Percentiles rank a stretch among this genome's conserved stretches.
Conservation (phyloP, 257 asterid species). For the Orobanche coerulescens region DNA sequence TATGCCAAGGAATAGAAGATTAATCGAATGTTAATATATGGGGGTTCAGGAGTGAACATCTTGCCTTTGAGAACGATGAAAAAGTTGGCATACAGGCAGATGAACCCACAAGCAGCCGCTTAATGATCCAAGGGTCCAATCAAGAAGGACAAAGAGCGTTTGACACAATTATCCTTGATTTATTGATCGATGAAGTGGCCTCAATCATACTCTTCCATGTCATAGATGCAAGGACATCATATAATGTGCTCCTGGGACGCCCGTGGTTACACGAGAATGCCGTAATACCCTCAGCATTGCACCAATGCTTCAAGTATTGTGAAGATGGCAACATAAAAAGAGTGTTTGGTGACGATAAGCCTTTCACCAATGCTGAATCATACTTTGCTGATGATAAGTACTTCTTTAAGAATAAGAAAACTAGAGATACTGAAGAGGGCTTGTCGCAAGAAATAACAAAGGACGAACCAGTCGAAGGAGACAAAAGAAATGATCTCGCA, state of each 20-base stretch:
- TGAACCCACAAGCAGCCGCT: too few relatives aligned
- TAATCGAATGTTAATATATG: too few relatives aligned
- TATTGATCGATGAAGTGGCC: not conserved
- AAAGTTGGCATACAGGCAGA: too few relatives aligned
- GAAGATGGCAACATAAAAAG: not conserved
- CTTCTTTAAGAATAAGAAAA: not conserved
- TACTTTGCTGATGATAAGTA: not conserved
- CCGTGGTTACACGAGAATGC: constrained; percentile 10
- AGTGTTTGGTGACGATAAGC: not conserved
- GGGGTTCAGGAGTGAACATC: too few relatives aligned
- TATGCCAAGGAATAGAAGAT: too few relatives aligned
- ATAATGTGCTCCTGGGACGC: not conserved
- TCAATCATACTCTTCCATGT: not conserved
- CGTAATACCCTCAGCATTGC: not conserved
- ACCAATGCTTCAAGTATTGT: not conserved
- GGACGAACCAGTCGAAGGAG: too few relatives aligned
- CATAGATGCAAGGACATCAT: not conserved
- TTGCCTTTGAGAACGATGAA: too few relatives aligned
- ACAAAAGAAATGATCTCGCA: too few relatives aligned
- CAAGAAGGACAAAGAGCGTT: not conserved
- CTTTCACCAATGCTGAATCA: not conserved
- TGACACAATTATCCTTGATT: not conserved
- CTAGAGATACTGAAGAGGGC: too few relatives aligned
- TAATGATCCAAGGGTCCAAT: too few relatives aligned
- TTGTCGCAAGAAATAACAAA: too few relatives aligned